phyloP scores from a whole-genome alignment of 225 moss, liverwort and hornwort genomes.

The Ulota crispa region DNA sequence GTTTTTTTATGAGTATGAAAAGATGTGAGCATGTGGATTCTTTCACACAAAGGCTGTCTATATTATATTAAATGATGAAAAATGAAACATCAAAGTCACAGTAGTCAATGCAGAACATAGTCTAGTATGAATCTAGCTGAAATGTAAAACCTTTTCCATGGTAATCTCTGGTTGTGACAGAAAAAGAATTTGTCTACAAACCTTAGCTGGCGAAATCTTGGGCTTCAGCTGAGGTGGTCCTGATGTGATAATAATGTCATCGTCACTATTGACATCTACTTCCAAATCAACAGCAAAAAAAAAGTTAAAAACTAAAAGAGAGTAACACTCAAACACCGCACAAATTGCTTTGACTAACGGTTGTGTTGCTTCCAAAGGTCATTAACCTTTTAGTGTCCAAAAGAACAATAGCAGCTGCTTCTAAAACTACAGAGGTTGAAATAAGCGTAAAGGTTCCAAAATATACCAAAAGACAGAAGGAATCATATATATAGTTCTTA shows the following conservation, averaged over 20 bases:
- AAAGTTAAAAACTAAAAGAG: neutral
- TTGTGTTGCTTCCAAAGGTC: neutral
- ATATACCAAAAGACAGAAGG: neutral
- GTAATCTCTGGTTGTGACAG: neutral
- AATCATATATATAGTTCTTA: neutral
- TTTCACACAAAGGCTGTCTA: neutral
- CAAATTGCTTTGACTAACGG: neutral
- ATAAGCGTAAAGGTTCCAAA: neutral
- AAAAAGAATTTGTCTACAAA: constrained; percentile 4
- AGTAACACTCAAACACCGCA: neutral
- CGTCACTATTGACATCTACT: constrained; percentile 48
- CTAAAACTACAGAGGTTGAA: neutral
- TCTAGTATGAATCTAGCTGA: neutral
- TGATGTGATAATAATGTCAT: constrained; percentile 28
- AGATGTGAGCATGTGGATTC: neutral
- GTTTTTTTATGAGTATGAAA: too few species aligned
- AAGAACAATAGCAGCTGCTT: neutral
- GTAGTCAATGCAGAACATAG: too few species aligned
- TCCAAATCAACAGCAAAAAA: neutral
- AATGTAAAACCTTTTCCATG: neutral
- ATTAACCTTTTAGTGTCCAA: neutral
- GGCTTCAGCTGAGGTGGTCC: constrained; percentile 22
- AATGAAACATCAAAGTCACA: neutral
- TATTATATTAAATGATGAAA: neutral
- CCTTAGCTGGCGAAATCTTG: constrained; percentile 33